Evolutionary conservation across 768 basidiomycete genomes (phyloP).

Genomic region (Kondoa subrosea): DNA sequence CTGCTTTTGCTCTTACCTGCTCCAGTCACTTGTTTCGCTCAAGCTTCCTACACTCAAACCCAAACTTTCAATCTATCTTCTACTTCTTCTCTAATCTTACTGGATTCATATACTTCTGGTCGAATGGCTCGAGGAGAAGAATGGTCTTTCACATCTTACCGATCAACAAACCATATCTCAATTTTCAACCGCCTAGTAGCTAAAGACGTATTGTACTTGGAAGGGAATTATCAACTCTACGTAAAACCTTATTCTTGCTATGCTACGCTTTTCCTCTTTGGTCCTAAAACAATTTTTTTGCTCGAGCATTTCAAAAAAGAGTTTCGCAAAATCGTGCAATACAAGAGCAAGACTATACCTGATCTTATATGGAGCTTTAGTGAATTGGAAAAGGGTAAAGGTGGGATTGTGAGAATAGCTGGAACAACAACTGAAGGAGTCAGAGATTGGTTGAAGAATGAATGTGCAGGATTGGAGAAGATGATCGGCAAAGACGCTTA

Average conservation of each 20-base stretch:
- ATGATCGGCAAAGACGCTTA: constrained; percentile 23
- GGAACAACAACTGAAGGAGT: constrained; percentile 24
- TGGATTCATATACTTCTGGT: constrained; percentile 88
- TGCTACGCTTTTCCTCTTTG: constrained; percentile 65
- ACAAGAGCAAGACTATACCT: constrained; percentile 42
- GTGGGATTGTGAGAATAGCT: constrained; percentile 24
- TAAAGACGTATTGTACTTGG: constrained; percentile 61
- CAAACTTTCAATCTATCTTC: constrained; percentile 57
- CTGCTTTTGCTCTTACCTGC: constrained; percentile 71
- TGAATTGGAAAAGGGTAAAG: constrained; percentile 32
- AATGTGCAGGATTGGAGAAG: constrained; percentile 19
- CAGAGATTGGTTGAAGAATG: constrained; percentile 24
- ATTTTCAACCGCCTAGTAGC: constrained; percentile 49
- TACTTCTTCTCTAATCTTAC: constrained; percentile 47
- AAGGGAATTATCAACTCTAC: constrained; percentile 39
- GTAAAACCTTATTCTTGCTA: constrained; percentile 77
- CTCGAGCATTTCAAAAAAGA: constrained; percentile 39
- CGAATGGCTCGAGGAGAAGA: constrained; percentile 66
- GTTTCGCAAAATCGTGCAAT: constrained; percentile 47
- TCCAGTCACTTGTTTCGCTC: constrained; percentile 78
- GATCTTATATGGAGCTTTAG: constrained; percentile 70
- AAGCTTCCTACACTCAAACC: constrained; percentile 62
- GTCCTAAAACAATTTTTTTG: constrained; percentile 43
- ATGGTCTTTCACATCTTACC: constrained; percentile 73
- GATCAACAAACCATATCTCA: constrained; percentile 68